Base-by-base conservation (phyloP, 2,329 filamentous ascomycete genomes). In the Fusarium stilboides region DNA sequence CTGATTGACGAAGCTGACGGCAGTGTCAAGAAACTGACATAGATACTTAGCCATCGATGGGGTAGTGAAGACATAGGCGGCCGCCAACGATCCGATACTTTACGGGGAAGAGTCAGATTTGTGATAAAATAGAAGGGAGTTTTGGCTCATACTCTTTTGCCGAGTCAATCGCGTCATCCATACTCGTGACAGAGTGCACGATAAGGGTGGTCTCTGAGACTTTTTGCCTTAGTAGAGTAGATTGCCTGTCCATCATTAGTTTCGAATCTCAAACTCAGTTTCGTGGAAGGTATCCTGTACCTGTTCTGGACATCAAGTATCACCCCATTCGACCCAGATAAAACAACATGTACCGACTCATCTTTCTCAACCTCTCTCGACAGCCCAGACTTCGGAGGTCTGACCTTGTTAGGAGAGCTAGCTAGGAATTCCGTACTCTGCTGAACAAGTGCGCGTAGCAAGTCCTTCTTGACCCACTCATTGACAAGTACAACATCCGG, bases 381-480 rank as follows among this genome's bases (percentile, higher is more conserved):
- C 4, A 69, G 20, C 2, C 26, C 42, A 0, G 62, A 52, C 1
- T 63, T 69, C 0, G 10, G 19, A 0, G 6, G 4, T 2, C 52
- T 54, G 0, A n/a, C 12, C 1, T 55, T 56, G 1, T 28, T 22
- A 1, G 39, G 33, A 0, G 65, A 31, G 0, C 34, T 51, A 0
- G 62, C 37, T 0, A 67, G 8, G 0, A 68, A 59, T 3, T 67
- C 57, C 1, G 67, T 70, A 5, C 53, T 68, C 8, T 69, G 57
- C 6, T 68, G 67, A 0, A 70, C 57, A 1, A 69, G 62, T 2
- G 67, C 60, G 0, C 64, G 39, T 4, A 71, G n/a, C 5, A 73
- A 26, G 6, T 73, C 71, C 13, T 69, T 74, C 43, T 72, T 74
- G 5, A 72, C 66, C 57, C 62, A 73, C 17, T 73, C 71, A 4